Evolutionary conservation across 306 rosid species (phyloP).

Genomic region (Hippophae gyantsensis): DNA sequence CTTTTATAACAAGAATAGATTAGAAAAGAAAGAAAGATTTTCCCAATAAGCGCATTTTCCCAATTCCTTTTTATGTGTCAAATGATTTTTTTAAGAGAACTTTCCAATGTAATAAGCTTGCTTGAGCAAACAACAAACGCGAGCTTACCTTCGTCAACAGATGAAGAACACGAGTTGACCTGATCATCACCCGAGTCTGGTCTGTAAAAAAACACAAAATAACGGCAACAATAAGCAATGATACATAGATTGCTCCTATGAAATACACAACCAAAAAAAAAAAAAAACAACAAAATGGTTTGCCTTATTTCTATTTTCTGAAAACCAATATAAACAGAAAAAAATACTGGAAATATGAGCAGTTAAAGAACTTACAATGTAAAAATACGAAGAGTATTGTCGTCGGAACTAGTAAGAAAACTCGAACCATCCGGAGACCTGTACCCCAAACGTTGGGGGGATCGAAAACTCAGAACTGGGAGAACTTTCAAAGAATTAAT

Average conservation of each 20-base stretch:
- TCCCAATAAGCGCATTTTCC: not conserved
- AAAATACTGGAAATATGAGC: not conserved
- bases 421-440: conserved; percentile 96
- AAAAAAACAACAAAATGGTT: not conserved
- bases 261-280: not conserved
- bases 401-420: conserved; percentile 77
- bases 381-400: conserved; percentile 66
- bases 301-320: too few species aligned
- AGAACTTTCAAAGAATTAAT: not conserved
- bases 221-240: not conserved
- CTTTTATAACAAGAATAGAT: too few species aligned
- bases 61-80: not conserved
- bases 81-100: not conserved
- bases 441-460: not conserved
- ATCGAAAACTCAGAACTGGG: not conserved
- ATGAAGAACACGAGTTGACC: conserved; percentile 18
- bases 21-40: not conserved
- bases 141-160: conserved; percentile 43
- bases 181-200: conserved; percentile 34
- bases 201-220: conserved; percentile 26
- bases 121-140: not conserved
- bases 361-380: conserved; percentile 29
- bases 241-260: too few species aligned
- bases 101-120: not conserved
- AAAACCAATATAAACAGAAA: not conserved